These are phyloP conservation scores for Fusarium goolgardi DNA, from an alignment of 2,329 filamentous ascomycete species.

Conservation along the genomic window DNA sequence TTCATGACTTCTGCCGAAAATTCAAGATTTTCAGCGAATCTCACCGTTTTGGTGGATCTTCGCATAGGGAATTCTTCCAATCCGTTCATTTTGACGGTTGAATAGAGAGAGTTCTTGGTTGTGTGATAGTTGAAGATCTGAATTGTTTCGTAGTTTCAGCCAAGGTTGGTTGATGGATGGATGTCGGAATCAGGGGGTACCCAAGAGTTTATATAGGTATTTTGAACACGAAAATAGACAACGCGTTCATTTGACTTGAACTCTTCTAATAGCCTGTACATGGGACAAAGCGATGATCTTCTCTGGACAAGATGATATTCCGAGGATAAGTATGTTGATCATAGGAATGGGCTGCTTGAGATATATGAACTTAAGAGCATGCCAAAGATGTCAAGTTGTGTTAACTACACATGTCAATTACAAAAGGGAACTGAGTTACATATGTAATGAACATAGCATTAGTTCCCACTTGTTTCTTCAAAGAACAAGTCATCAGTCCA, in stretches of 20 bases:
- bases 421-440: neutral
- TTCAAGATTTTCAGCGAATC: constrained; percentile 7
- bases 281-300: neutral
- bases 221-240: neutral
- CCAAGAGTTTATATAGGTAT: neutral
- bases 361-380: neutral
- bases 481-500: neutral
- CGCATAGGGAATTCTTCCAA: neutral
- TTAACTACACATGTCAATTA: neutral
- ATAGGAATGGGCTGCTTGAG: neutral
- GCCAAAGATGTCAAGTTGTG: neutral
- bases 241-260: neutral
- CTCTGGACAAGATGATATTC: neutral
- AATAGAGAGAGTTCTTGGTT: neutral
- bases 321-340: too few relatives aligned
- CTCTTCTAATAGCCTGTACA: too few relatives aligned
- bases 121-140: neutral
- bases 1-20: neutral
- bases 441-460: neutral
- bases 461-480: neutral
- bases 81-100: neutral
- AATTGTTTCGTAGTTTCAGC: neutral
- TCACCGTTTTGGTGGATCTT: neutral
- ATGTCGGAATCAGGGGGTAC: too few relatives aligned
- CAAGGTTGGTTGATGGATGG: neutral